phyloP scores from a whole-genome alignment of 352 stramenopile genomes.

The Phytophthora ohioensis region DNA sequence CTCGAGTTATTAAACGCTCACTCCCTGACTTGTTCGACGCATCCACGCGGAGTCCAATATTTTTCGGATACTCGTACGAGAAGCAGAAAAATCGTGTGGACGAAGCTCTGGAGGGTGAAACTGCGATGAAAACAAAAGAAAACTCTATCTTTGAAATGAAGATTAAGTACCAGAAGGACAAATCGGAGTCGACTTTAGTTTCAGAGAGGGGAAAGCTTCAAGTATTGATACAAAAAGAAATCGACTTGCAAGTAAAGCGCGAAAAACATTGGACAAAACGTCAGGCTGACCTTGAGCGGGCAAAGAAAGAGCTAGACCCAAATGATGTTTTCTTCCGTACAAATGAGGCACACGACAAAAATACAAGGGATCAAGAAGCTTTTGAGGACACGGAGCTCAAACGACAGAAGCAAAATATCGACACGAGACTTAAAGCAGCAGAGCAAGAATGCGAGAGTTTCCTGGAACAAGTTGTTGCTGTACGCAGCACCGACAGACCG shows the following conservation, averaged over 20 bases:
- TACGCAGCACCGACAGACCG: conserved; percentile 55
- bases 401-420: conserved; percentile 53
- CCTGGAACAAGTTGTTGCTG: conserved; percentile 45
- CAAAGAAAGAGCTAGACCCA: conserved; percentile 78
- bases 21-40: conserved; percentile 60
- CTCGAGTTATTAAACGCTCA: conserved; percentile 57
- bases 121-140: conserved; percentile 45
- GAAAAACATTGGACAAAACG: conserved; percentile 74
- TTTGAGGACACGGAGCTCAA: conserved; percentile 66
- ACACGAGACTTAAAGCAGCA: conserved; percentile 52
- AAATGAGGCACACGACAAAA: conserved; percentile 68
- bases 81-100: conserved; percentile 53
- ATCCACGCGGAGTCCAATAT: conserved; percentile 58
- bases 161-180: conserved; percentile 45
- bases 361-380: conserved; percentile 57
- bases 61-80: conserved; percentile 74
- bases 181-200: conserved; percentile 44
- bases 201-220: conserved; percentile 72
- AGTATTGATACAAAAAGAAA: conserved; percentile 54
- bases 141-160: conserved; percentile 62
- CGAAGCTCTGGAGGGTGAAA: conserved; percentile 45
- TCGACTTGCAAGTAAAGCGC: conserved; percentile 55
- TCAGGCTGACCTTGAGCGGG: conserved; percentile 66
- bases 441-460: conserved; percentile 45
- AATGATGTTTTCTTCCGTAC: conserved; percentile 84